These are phyloP conservation scores for Arabidopsis lyrata DNA, from an alignment of 441 rosid species.

Conservation along the genomic window DNA sequence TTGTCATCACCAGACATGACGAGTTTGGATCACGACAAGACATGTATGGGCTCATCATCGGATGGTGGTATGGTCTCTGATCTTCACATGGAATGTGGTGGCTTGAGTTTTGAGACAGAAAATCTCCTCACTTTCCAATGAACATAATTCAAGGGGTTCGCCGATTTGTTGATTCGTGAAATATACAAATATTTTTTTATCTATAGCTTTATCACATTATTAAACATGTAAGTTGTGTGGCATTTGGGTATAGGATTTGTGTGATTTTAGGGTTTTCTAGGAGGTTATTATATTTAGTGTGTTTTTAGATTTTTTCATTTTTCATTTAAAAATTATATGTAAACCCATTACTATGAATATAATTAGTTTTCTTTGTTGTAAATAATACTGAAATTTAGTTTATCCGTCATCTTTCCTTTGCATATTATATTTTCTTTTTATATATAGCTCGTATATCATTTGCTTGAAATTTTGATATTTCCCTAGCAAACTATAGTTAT, in stretches of 20 bases:
- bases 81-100: constrained; percentile 54
- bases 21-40: constrained; percentile 52
- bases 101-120: constrained; percentile 62
- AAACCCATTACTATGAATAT: constrained; percentile 9
- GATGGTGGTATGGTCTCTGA: constrained; percentile 44
- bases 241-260: constrained; percentile 36
- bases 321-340: constrained; percentile 5
- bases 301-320: background rate
- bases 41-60: constrained; percentile 43
- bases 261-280: constrained; percentile 33
- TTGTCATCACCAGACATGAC: constrained; percentile 68
- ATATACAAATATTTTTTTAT: background rate
- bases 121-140: constrained; percentile 56
- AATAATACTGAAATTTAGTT: background rate
- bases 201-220: constrained; percentile 29
- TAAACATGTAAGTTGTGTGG: constrained; percentile 40
- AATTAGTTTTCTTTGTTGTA: constrained; percentile 21
- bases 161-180: constrained; percentile 44
- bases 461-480: background rate
- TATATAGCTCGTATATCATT: background rate
- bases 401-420: background rate
- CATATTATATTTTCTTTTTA: background rate
- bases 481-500: background rate
- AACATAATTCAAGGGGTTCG: constrained; percentile 26
- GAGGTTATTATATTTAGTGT: constrained; percentile 24